phyloP scores from a whole-genome alignment of 2,329 filamentous ascomycete genomes.

The Dactylellina parvicollis region DNA sequence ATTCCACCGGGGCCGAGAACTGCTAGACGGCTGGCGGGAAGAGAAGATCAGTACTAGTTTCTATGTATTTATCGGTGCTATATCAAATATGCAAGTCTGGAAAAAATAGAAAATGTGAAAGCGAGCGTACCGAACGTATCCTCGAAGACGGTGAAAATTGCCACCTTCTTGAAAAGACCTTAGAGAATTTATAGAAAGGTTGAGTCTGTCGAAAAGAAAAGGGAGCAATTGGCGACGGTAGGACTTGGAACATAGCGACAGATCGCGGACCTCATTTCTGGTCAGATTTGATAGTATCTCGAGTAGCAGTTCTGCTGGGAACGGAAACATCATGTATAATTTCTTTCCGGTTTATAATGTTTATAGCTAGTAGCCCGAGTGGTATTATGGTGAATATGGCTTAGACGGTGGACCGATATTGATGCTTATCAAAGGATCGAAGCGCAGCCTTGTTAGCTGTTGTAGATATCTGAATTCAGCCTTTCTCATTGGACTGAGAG shows the following conservation, averaged over 20 bases:
- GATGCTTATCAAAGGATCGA: too few relatives aligned
- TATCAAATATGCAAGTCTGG: too few relatives aligned
- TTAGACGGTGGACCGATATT: too few relatives aligned
- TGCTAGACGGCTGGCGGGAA: too few relatives aligned
- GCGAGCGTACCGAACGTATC: constrained; percentile 12
- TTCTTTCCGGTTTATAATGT: too few relatives aligned
- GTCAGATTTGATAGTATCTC: constrained; percentile 1
- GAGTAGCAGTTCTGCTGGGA: constrained; percentile 2
- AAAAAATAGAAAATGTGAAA: too few relatives aligned
- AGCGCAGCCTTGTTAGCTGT: too few relatives aligned
- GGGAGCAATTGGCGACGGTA: constrained; percentile 4
- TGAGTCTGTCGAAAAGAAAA: constrained; percentile 8
- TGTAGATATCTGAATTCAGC: too few relatives aligned
- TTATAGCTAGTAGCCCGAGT: too few relatives aligned
- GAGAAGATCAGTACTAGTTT: background rate
- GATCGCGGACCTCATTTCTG: background rate
- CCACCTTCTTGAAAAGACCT: background rate
- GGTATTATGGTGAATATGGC: too few relatives aligned
- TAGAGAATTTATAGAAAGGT: background rate
- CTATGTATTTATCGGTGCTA: background rate
- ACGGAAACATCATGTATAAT: constrained; percentile 7
- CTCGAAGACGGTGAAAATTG: background rate
- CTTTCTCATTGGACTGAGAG: too few relatives aligned
- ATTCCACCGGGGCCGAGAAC: background rate
- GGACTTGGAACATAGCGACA: background rate